A percentile compares a stretch with the other conserved stretches of the same genome.
Evolutionary conservation across 2,329 filamentous ascomycete species (phyloP).

Genomic region (Fusarium sulawesiense): DNA sequence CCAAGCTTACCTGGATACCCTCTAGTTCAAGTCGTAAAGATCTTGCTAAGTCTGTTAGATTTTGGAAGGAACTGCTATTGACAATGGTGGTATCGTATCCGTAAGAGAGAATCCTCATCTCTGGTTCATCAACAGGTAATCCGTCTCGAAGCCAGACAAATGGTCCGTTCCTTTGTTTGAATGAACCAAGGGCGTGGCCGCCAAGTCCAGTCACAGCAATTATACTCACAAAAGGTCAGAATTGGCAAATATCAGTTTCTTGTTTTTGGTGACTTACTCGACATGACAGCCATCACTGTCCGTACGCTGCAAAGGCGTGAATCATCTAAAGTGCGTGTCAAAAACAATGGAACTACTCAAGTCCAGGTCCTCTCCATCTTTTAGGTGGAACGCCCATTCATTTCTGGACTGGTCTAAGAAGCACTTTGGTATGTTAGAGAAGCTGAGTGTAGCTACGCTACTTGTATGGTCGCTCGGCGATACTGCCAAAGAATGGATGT

Average conservation of each 20-base stretch:
- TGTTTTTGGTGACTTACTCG: not conserved
- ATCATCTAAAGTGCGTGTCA: not conserved
- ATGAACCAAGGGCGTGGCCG: not conserved
- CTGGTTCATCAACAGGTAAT: not conserved
- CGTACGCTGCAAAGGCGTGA: not conserved
- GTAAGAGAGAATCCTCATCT: not conserved
- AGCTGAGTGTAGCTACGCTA: conserved; percentile 1
- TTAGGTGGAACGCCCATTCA: not conserved
- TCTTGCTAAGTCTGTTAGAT: not conserved
- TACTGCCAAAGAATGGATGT: not conserved
- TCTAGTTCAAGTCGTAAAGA: not conserved
- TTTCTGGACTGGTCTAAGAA: not conserved
- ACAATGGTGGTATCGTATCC: not conserved
- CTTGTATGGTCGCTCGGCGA: not conserved
- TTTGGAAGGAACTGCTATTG: not conserved
- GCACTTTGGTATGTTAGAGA: not conserved
- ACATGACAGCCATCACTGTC: not conserved
- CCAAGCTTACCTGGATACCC: not conserved
- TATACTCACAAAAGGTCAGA: not conserved
- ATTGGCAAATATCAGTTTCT: no score
- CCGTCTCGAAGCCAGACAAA: conserved; percentile 9
- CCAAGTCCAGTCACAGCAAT: conserved; percentile 1
- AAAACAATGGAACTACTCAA: not conserved
- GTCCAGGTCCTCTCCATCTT: not conserved
- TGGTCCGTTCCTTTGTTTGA: not conserved